Evolutionary conservation across 371 early-diverging fungal species (phyloP).

Genomic region (Enteropsectra breve): DNA sequence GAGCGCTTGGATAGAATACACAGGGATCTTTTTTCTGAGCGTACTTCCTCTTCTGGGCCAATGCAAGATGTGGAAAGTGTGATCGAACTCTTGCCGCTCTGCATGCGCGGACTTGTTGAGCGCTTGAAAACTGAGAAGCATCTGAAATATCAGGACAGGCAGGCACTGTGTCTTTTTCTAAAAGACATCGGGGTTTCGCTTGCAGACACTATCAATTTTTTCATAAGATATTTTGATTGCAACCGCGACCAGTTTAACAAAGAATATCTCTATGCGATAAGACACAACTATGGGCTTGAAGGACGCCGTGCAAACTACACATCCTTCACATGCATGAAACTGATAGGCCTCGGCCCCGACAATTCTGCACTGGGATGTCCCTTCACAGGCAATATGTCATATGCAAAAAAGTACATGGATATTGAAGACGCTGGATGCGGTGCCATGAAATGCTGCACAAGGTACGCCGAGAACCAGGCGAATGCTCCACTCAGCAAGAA

Average conservation of each 20-base stretch:
- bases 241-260: slow-evolving; percentile 81
- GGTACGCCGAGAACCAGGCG: neutral
- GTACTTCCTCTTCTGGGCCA: neutral
- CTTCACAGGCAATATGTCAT: slow-evolving; percentile 33
- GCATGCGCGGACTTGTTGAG: slow-evolving; percentile 46
- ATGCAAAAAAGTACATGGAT: slow-evolving; percentile 17
- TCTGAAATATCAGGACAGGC: slow-evolving; percentile 59
- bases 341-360: slow-evolving; percentile 66
- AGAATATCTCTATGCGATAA: slow-evolving; percentile 79
- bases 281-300: slow-evolving; percentile 92
- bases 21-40: slow-evolving; percentile 21
- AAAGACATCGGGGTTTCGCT: slow-evolving; percentile 55
- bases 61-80: neutral
- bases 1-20: slow-evolving; percentile 43
- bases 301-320: slow-evolving; percentile 80
- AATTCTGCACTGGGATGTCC: slow-evolving; percentile 32
- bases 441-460: slow-evolving; percentile 3
- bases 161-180: slow-evolving; percentile 52
- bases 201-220: slow-evolving; percentile 48
- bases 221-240: slow-evolving; percentile 59
- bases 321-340: slow-evolving; percentile 77
- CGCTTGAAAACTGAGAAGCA: slow-evolving; percentile 46
- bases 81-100: slow-evolving; percentile 50
- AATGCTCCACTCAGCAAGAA: neutral
- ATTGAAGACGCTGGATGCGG: slow-evolving; percentile 17